These are phyloP conservation scores for Teunomyces kruisii DNA, from an alignment of 805 yeast species.

Conservation along the genomic window DNA sequence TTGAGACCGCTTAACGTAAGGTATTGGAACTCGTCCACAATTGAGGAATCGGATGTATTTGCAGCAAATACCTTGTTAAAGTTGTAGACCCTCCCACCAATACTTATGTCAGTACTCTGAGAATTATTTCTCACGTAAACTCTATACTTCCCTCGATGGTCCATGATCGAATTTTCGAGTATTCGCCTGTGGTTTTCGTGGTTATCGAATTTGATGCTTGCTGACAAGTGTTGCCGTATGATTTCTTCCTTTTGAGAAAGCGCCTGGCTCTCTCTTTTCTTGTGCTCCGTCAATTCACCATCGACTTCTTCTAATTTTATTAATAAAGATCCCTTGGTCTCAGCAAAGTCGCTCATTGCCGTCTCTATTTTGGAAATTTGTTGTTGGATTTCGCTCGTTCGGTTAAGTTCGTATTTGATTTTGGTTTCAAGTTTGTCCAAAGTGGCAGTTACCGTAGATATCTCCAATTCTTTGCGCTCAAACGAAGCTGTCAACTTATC, in stretches of 20 bases:
- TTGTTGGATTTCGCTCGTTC: slow-evolving; percentile 6
- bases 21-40: slow-evolving; percentile 21
- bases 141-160: slow-evolving; percentile 24
- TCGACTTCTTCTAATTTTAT: slow-evolving; percentile 20
- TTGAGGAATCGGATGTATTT: slow-evolving; percentile 2
- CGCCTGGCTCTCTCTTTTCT: slow-evolving; percentile 9
- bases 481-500: slow-evolving; percentile 26
- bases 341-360: slow-evolving; percentile 17
- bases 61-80: slow-evolving; percentile 19
- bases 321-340: slow-evolving; percentile 16
- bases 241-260: background rate
- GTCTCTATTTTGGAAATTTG: slow-evolving; percentile 13
- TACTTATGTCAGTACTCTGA: background rate
- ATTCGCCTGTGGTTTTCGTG: slow-evolving; percentile 40
- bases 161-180: slow-evolving; percentile 50
- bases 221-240: background rate
- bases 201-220: slow-evolving; percentile 25
- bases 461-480: slow-evolving; percentile 22
- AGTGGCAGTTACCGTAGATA: slow-evolving; percentile 14
- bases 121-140: slow-evolving; percentile 17
- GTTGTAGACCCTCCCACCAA: background rate
- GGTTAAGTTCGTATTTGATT: slow-evolving; percentile 5
- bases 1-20: slow-evolving; percentile 18
- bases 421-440: slow-evolving; percentile 4
- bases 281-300: slow-evolving; percentile 14